A percentile compares a stretch with the other conserved stretches of the same genome.
These are phyloP conservation scores for Nakazawaea sp. DNA, from an alignment of 805 yeast species.

Conservation along the genomic window DNA sequence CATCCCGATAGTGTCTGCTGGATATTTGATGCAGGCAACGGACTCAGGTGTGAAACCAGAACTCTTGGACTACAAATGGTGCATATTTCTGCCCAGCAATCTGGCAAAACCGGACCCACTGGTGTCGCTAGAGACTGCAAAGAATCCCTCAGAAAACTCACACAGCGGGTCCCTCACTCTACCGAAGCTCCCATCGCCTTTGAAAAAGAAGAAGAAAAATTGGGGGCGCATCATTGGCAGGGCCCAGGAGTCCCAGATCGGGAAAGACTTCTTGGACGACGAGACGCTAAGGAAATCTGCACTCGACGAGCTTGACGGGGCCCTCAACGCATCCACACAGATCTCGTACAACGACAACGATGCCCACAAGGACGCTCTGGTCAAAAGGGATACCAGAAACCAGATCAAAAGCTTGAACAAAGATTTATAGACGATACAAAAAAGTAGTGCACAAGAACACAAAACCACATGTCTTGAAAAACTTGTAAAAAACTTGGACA, in stretches of 20 bases:
- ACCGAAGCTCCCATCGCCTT: slow-evolving; percentile 47
- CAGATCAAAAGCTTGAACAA: slow-evolving; percentile 4
- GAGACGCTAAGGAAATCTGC: neutral
- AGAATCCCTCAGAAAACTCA: neutral
- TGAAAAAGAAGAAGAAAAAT: slow-evolving; percentile 31
- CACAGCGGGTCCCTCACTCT: slow-evolving; percentile 13
- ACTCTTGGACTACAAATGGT: slow-evolving; percentile 43
- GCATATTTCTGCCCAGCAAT: slow-evolving; percentile 31
- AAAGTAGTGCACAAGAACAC: slow-evolving; percentile 2
- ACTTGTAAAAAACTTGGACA: too few relatives aligned
- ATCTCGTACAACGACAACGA: slow-evolving; percentile 7
- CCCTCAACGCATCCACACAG: slow-evolving; percentile 3
- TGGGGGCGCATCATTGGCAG: slow-evolving; percentile 43
- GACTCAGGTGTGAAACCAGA: slow-evolving; percentile 31
- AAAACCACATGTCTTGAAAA: neutral
- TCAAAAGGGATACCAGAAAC: slow-evolving; percentile 4
- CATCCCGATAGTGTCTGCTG: slow-evolving; percentile 51
- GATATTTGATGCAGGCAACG: slow-evolving; percentile 47
- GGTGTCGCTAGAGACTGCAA: slow-evolving; percentile 4
- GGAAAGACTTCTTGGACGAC: slow-evolving; percentile 3
- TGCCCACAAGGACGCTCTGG: neutral
- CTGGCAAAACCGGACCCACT: slow-evolving; percentile 19
- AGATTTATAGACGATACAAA: too few relatives aligned
- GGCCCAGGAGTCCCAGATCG: slow-evolving; percentile 29
- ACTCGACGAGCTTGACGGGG: neutral